These are phyloP conservation scores for Cryptococcus amylolentus DNA, from an alignment of 1,284 basidiomycete genomes.

Conservation along the genomic window DNA sequence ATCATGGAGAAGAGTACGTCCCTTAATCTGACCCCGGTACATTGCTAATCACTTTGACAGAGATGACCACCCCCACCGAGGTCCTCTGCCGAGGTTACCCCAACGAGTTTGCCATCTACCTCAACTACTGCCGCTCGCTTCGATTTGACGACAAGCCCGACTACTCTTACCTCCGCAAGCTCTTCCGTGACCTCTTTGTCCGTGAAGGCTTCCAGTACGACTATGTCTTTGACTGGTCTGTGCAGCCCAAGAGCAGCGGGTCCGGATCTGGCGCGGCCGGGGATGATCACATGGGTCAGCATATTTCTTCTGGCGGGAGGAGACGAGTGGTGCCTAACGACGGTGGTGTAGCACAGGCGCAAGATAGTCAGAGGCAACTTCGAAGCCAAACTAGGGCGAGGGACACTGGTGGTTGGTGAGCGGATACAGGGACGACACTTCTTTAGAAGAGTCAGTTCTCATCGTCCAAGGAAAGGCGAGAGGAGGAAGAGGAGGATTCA, in stretches of 20 bases:
- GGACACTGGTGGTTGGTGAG: slow-evolving; percentile 33
- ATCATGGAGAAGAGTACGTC: slow-evolving; percentile 87
- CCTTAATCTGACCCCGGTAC: background rate
- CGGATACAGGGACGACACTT: background rate
- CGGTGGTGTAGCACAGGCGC: slow-evolving; percentile 13
- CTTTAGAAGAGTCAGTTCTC: no score
- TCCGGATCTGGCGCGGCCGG: background rate
- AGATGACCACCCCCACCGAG: slow-evolving; percentile 98
- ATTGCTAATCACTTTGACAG: slow-evolving; percentile 42
- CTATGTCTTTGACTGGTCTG: slow-evolving; percentile 97
- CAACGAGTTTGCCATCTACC: slow-evolving; percentile 95
- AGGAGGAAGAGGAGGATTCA: slow-evolving; percentile 2
- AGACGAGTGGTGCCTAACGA: slow-evolving; percentile 22
- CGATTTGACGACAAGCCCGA: slow-evolving; percentile 98
- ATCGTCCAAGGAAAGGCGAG: background rate
- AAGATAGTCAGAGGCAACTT: slow-evolving; percentile 41
- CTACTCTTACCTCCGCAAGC: slow-evolving; percentile 95
- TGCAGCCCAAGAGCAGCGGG: slow-evolving; percentile 56
- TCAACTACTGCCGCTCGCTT: slow-evolving; percentile 94
- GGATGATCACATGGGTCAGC: slow-evolving; percentile 5
- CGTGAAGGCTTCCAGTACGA: slow-evolving; percentile 97
- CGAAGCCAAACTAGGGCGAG: slow-evolving; percentile 41
- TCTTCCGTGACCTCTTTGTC: slow-evolving; percentile 95
- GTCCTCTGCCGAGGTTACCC: slow-evolving; percentile 94
- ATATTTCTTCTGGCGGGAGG: slow-evolving; percentile 1